Evolutionary conservation across 768 basidiomycete genomes (phyloP).

Genomic region (Naganishia onofrii): DNA sequence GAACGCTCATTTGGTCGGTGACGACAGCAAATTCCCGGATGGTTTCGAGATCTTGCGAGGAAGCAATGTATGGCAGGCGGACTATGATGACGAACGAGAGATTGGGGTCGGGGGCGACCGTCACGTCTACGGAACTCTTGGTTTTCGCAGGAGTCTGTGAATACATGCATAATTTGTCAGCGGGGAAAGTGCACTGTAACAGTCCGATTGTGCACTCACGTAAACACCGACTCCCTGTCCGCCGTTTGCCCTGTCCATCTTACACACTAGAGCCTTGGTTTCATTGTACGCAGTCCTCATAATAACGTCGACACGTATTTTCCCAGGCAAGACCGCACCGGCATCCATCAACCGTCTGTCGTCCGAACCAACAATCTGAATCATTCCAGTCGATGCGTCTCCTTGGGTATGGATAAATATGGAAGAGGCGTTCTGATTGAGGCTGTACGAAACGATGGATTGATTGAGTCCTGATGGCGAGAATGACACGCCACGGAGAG

Average conservation of each 20-base stretch:
- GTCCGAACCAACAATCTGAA: conserved; percentile 44
- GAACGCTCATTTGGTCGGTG: conserved; percentile 42
- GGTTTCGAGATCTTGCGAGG: not conserved
- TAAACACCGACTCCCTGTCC: conserved; percentile 46
- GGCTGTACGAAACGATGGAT: conserved; percentile 39
- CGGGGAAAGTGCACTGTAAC: not conserved
- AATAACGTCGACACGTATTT: conserved; percentile 45
- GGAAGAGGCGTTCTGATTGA: conserved; percentile 33
- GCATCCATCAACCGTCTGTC: conserved; percentile 22
- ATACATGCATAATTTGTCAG: not conserved
- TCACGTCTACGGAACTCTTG: conserved; percentile 21
- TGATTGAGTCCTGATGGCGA: conserved; percentile 41
- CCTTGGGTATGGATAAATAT: conserved; percentile 41
- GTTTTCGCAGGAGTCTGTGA: conserved; percentile 14
- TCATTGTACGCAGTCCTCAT: conserved; percentile 36
- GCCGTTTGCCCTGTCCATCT: conserved; percentile 36
- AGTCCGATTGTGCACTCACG: conserved; percentile 34
- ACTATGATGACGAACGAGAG: conserved; percentile 33
- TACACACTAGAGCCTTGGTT: conserved; percentile 44
- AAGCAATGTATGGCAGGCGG: conserved; percentile 29
- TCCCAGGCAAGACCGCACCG: conserved; percentile 36
- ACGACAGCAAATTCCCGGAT: conserved; percentile 23
- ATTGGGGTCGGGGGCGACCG: conserved; percentile 30
- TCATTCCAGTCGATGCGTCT: conserved; percentile 40
- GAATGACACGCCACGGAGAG: conserved; percentile 32